Evolutionary conservation across 768 basidiomycete species (phyloP).

Genomic region (Phylloporus sp.): DNA sequence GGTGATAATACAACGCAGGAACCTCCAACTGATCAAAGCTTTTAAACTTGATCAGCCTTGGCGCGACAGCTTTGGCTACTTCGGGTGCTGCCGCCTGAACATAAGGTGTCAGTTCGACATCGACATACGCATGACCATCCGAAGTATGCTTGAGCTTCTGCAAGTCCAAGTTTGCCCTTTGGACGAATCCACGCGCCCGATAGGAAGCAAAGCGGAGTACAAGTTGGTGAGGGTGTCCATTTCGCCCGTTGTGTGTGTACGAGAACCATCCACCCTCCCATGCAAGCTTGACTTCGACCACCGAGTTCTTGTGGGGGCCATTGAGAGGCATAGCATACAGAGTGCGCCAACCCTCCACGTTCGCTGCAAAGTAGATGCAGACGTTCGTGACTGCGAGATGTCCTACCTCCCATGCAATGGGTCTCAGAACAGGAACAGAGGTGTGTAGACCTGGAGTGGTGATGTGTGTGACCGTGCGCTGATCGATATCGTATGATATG

Average conservation of each 20-base stretch:
- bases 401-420: conserved; percentile 33
- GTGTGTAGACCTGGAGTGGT: conserved; percentile 32
- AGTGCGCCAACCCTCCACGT: conserved; percentile 36
- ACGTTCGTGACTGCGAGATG: conserved; percentile 24
- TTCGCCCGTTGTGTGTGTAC: conserved; percentile 29
- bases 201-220: conserved; percentile 30
- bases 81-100: conserved; percentile 32
- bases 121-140: conserved; percentile 25
- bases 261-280: conserved; percentile 31
- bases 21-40: conserved; percentile 40
- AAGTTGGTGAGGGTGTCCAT: conserved; percentile 33
- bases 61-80: conserved; percentile 24
- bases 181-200: conserved; percentile 26
- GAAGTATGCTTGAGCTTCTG: conserved; percentile 15
- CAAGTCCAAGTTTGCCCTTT: conserved; percentile 29
- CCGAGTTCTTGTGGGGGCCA: conserved; percentile 24
- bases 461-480: conserved; percentile 31
- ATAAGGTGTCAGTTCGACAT: conserved; percentile 27
- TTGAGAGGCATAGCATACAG: conserved; percentile 29
- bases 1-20: conserved; percentile 41
- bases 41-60: conserved; percentile 34
- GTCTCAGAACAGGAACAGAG: conserved; percentile 29
- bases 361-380: conserved; percentile 33
- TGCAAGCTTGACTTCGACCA: conserved; percentile 30
- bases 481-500: conserved; percentile 31